phyloP scores from a whole-genome alignment of 441 rosid species.

The Corymbia citriodora region DNA sequence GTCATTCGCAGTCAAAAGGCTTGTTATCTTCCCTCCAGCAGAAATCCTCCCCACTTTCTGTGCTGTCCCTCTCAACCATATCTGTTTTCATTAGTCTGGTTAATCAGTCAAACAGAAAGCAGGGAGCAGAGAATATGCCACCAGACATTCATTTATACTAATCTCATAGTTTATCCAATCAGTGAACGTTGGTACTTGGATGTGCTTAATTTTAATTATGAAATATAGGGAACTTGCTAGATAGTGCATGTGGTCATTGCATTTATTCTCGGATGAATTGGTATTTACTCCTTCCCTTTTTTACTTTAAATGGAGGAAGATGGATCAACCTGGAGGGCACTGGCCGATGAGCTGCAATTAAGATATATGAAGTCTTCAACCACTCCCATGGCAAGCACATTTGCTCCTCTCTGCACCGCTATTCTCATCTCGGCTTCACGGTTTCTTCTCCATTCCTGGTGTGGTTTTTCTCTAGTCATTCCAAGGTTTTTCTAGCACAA shows the following conservation, averaged over 20 bases:
- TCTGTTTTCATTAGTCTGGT: constrained; percentile 22
- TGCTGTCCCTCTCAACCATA: constrained; percentile 78
- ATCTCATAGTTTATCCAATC: not conserved
- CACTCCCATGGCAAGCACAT: constrained; percentile 52
- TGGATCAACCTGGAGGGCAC: constrained; percentile 59
- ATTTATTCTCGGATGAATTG: not conserved
- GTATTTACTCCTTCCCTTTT: not conserved
- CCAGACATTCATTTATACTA: not conserved
- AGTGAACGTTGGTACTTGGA: not conserved
- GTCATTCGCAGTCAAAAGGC: constrained; percentile 81
- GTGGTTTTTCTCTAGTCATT: constrained; percentile 5
- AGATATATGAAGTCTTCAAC: constrained; percentile 93
- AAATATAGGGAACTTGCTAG: not conserved
- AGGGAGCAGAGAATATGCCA: not conserved
- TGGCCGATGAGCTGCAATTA: constrained; percentile 60
- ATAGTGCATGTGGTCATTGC: not conserved
- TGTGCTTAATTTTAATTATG: not conserved
- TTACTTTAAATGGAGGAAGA: not conserved
- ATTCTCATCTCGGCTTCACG: constrained; percentile 54
- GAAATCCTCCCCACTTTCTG: constrained; percentile 89
- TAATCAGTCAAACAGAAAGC: not conserved
- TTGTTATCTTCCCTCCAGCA: constrained; percentile 87
- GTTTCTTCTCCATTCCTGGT: constrained; percentile 76
- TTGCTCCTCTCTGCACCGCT: constrained; percentile 41
- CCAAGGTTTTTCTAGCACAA: not conserved